A percentile compares a stretch with the other conserved stretches of the same genome.
phyloP scores from a whole-genome alignment of 2,329 filamentous ascomycete genomes.

The Sclerotinia glacialis region DNA sequence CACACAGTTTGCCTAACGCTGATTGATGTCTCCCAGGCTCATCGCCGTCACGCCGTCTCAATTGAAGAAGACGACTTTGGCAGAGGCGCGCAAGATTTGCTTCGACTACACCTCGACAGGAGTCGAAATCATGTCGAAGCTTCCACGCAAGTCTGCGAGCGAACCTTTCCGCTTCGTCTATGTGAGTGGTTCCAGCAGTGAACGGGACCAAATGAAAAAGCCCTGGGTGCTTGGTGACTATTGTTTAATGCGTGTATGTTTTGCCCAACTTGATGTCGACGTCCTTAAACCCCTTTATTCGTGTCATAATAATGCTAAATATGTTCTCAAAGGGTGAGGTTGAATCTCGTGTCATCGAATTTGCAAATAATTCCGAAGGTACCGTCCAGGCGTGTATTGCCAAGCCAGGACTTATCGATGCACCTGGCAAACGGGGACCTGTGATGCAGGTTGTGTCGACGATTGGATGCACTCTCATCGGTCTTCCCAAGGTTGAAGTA shows the following conservation, averaged over 20 bases:
- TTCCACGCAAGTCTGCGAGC: constrained; percentile 26
- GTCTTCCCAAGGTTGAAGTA: constrained; percentile 41
- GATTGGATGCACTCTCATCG: constrained; percentile 30
- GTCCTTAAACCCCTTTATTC: background rate
- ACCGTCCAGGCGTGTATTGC: constrained; percentile 43
- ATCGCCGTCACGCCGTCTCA: constrained; percentile 46
- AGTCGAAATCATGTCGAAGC: constrained; percentile 40
- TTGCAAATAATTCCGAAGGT: constrained; percentile 42
- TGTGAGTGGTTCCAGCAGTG: constrained; percentile 46
- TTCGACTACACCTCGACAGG: constrained; percentile 41
- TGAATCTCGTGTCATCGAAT: constrained; percentile 46
- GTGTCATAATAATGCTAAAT: background rate
- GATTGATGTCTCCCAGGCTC: constrained; percentile 38
- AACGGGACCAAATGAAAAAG: constrained; percentile 48
- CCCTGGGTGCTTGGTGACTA: constrained; percentile 44
- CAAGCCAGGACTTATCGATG: constrained; percentile 46
- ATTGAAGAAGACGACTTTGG: constrained; percentile 36
- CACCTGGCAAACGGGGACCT: constrained; percentile 27
- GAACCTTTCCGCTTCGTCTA: constrained; percentile 49
- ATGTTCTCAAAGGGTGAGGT: constrained; percentile 45
- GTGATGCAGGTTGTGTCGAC: constrained; percentile 30
- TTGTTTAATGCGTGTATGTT: constrained; percentile 47
- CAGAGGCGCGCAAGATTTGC: constrained; percentile 44
- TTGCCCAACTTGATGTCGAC: background rate
- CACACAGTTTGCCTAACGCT: background rate